phyloP scores from a whole-genome alignment of 2,329 filamentous ascomycete genomes.

The Fusarium sp. region DNA sequence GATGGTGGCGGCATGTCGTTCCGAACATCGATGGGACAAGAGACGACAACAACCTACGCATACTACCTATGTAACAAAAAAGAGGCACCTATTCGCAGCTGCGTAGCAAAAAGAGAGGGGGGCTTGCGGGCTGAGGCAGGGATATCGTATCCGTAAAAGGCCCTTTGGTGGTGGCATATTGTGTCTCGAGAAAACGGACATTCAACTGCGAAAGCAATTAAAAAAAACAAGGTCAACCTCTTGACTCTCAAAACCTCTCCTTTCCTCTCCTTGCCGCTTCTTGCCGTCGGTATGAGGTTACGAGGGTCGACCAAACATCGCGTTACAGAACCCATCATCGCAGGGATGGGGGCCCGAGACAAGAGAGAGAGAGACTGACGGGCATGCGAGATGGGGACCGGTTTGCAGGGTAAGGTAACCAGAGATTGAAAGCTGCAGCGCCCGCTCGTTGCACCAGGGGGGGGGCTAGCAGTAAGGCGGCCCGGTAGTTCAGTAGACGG shows the following conservation, averaged over 20 bases:
- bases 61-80: not conserved
- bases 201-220: not conserved
- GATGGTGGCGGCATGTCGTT: conserved; percentile 8
- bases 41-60: conserved; percentile 16
- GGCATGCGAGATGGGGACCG: conserved; percentile 14
- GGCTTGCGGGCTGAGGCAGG: conserved; percentile 9
- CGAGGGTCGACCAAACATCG: conserved; percentile 5
- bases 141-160: conserved; percentile 37
- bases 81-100: not conserved
- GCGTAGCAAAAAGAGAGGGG: not conserved
- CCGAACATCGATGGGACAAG: conserved; percentile 31
- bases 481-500: conserved; percentile 34
- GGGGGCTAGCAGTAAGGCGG: conserved; percentile 23
- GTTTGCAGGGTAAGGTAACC: conserved; percentile 42
- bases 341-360: conserved; percentile 4
- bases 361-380: not conserved
- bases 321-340: conserved; percentile 18
- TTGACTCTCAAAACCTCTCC: conserved; percentile 12
- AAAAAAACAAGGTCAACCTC: conserved; percentile 1
- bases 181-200: not conserved
- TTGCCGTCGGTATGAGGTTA: conserved; percentile 29
- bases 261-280: conserved; percentile 40
- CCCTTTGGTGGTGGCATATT: conserved; percentile 13
- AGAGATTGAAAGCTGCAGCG: conserved; percentile 34
- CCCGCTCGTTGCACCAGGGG: not conserved